Evolutionary conservation across 805 yeast genomes (phyloP).

Genomic region (Millerozyma miso): DNA sequence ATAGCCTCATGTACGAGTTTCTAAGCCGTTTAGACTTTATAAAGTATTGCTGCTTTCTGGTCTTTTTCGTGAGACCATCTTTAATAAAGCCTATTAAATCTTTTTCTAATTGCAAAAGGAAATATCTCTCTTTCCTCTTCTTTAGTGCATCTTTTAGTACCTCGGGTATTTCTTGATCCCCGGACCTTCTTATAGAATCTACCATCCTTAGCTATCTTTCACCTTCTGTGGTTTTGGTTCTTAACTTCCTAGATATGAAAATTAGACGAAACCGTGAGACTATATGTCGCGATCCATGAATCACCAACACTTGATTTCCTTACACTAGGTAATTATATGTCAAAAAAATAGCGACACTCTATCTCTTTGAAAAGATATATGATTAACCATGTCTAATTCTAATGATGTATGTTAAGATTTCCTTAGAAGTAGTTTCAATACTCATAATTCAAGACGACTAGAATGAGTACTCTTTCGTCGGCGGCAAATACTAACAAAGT

Average conservation of each 20-base stretch:
- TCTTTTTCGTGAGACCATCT: constrained; percentile 24
- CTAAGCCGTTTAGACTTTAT: constrained; percentile 34
- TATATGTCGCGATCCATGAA: background rate
- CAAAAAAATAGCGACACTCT: background rate
- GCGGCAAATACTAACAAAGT: constrained; percentile 15
- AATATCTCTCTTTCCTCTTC: constrained; percentile 19
- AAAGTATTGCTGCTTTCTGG: constrained; percentile 14
- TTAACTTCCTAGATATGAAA: background rate
- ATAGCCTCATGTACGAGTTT: constrained; percentile 65
- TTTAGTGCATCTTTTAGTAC: constrained; percentile 14
- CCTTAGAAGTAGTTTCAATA: no score
- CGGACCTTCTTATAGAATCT: constrained; percentile 3
- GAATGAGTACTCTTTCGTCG: constrained; percentile 5
- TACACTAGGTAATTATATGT: no score
- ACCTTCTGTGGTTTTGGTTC: background rate
- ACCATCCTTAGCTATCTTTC: background rate
- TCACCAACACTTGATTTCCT: no score
- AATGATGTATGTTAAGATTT: constrained; percentile 20
- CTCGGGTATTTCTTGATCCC: constrained; percentile 12
- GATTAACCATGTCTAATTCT: constrained; percentile 9
- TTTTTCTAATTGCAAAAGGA: constrained; percentile 18
- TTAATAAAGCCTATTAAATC: constrained; percentile 16
- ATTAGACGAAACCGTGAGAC: background rate
- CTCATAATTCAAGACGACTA: no score
- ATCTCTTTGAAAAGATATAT: background rate